Evolutionary conservation across 108 stramenopile genomes (phyloP).

Genomic region (Skeletonema costatum): DNA sequence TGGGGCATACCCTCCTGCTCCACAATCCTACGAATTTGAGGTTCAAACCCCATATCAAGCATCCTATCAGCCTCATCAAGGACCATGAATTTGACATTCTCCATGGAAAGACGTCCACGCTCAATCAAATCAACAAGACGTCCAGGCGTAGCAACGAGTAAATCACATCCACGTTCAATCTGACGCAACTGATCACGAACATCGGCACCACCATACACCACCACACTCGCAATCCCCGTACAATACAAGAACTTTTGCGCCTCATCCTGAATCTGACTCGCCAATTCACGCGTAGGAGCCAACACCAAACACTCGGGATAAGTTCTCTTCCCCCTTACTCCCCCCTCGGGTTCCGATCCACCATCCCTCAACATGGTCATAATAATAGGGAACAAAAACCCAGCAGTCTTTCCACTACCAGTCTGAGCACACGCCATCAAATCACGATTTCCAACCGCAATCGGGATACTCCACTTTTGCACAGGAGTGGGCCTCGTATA

Average conservation of each 20-base stretch:
- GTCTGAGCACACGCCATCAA: conserved; percentile 95
- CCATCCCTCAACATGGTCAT: conserved; percentile 87
- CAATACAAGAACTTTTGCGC: conserved; percentile 94
- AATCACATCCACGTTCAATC: conserved; percentile 86
- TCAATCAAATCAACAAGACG: conserved; percentile 96
- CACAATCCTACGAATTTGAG: conserved; percentile 89
- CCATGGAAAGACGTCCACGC: conserved; percentile 89
- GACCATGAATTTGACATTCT: conserved; percentile 84
- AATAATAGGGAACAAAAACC: conserved; percentile 97
- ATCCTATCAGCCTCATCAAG: conserved; percentile 97
- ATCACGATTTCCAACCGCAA: conserved; percentile 88
- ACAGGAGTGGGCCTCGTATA: conserved; percentile 98
- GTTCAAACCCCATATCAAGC: conserved; percentile 99
- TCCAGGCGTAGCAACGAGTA: conserved; percentile 99
- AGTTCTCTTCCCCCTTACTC: conserved; percentile 49
- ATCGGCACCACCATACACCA: conserved; percentile 96
- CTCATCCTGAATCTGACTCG: conserved; percentile 98
- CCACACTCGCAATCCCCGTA: conserved; percentile 93
- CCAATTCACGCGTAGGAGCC: conserved; percentile 98
- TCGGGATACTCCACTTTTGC: conserved; percentile 98
- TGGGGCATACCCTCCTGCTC: conserved; percentile 76
- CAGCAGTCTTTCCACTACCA: conserved; percentile 96
- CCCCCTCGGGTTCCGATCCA: conserved; percentile 66
- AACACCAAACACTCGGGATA: conserved; percentile 91
- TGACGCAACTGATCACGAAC: conserved; percentile 89